Conservation (phyloP, 352 stramenopile species). For the Phytophthora cryptogea region DNA sequence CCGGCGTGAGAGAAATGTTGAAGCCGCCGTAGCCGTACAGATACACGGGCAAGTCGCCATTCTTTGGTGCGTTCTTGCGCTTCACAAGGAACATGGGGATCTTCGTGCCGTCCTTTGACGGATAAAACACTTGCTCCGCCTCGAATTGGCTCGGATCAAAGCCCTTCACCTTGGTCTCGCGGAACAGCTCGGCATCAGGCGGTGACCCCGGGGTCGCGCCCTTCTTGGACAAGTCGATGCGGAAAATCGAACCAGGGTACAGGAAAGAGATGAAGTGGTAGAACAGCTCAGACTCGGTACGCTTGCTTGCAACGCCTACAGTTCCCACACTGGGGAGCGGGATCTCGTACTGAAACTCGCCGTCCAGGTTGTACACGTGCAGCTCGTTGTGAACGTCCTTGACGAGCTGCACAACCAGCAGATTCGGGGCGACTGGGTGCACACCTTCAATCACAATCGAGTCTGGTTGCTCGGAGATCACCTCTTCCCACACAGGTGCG, state of each 20-base stretch:
- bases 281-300: constrained; percentile 84
- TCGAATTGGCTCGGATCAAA: constrained; percentile 84
- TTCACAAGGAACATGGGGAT: constrained; percentile 96
- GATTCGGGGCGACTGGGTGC: constrained; percentile 62
- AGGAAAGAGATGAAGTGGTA: constrained; percentile 90
- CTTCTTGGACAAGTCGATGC: constrained; percentile 57
- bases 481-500: constrained; percentile 66
- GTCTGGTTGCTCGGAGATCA: constrained; percentile 80
- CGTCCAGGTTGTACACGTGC: constrained; percentile 78
- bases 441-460: constrained; percentile 77
- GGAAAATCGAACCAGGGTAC: constrained; percentile 81
- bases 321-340: constrained; percentile 68
- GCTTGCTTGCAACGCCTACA: constrained; percentile 70
- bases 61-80: constrained; percentile 70
- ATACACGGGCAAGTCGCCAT: constrained; percentile 91
- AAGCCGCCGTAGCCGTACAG: constrained; percentile 96
- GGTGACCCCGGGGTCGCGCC: constrained; percentile 12
- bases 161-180: constrained; percentile 81
- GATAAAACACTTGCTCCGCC: constrained; percentile 88
- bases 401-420: constrained; percentile 78
- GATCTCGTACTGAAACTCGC: constrained; percentile 79
- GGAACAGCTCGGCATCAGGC: constrained; percentile 56
- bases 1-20: constrained; percentile 93
- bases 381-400: constrained; percentile 85
- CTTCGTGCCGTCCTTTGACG: constrained; percentile 93